phyloP scores from a whole-genome alignment of 1,284 basidiomycete species.

The Melampsora larici-populina region DNA sequence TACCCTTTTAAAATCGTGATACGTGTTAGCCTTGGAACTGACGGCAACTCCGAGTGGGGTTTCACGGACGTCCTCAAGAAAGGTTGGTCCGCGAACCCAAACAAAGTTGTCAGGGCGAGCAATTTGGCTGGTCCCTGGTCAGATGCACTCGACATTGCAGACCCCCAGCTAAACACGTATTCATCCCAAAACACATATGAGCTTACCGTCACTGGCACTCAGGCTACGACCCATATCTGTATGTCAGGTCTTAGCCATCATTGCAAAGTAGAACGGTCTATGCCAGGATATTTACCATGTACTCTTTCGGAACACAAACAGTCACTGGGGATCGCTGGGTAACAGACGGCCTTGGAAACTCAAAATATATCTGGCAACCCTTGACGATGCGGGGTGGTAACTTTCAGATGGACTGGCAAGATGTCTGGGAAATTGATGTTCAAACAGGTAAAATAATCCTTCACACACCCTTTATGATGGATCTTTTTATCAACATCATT shows the following conservation, averaged over 20 bases:
- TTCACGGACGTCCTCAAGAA: constrained; percentile 52
- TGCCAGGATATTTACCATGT: too few species aligned
- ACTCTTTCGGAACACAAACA: constrained; percentile 46
- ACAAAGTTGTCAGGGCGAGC: constrained; percentile 63
- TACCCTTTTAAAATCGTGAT: too few species aligned
- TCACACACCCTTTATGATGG: too few species aligned
- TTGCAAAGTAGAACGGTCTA: too few species aligned
- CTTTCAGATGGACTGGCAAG: not conserved
- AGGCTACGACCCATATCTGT: not conserved
- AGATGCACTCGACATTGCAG: too few species aligned
- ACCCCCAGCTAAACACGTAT: too few species aligned
- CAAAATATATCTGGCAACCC: constrained; percentile 5
- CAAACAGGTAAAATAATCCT: not conserved
- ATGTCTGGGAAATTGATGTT: constrained; percentile 9
- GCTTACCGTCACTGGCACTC: constrained; percentile 6
- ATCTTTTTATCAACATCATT: too few species aligned
- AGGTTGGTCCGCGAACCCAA: constrained; percentile 65
- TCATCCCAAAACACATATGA: too few species aligned
- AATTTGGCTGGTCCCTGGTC: too few species aligned
- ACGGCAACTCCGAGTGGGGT: too few species aligned
- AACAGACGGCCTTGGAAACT: constrained; percentile 57
- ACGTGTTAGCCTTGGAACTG: too few species aligned
- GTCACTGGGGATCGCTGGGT: constrained; percentile 69
- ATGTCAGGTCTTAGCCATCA: constrained; percentile 39
- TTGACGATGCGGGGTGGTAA: constrained; percentile 42